Percentiles rank a stretch among this genome's conserved stretches.
Evolutionary conservation across 441 rosid species (phyloP).

Genomic region (Brassica hybrid): DNA sequence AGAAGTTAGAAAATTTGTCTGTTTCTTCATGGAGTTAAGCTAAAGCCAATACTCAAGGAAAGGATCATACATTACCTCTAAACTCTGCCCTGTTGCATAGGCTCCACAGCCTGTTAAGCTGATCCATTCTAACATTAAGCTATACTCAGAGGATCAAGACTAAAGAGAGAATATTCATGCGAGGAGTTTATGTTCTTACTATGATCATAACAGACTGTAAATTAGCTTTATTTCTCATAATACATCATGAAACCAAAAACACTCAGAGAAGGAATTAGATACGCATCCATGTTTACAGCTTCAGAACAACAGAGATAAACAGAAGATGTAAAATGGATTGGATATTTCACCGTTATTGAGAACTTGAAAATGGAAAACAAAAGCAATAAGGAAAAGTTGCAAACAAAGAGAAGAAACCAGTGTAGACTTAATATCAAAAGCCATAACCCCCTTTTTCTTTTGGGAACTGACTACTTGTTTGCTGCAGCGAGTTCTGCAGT

Average conservation of each 20-base stretch:
- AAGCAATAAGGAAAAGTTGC: background rate
- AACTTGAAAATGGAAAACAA: background rate
- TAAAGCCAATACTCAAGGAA: background rate
- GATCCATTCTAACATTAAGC: background rate
- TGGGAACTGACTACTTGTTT: slow-evolving; percentile 36
- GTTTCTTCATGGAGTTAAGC: slow-evolving; percentile 13
- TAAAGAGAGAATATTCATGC: background rate
- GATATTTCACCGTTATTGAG: slow-evolving; percentile 31
- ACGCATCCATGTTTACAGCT: slow-evolving; percentile 42
- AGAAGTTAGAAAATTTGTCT: slow-evolving; percentile 2
- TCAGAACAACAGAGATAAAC: slow-evolving; percentile 16
- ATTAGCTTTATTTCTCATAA: slow-evolving; percentile 30
- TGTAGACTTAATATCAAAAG: background rate
- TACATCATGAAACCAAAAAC: slow-evolving; percentile 64
- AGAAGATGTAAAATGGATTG: slow-evolving; percentile 37
- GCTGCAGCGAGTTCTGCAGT: slow-evolving; percentile 84
- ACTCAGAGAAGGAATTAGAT: slow-evolving; percentile 23
- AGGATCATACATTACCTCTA: slow-evolving; percentile 16
- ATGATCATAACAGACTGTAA: slow-evolving; percentile 2
- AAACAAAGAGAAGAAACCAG: background rate
- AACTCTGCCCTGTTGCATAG: background rate
- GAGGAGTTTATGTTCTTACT: slow-evolving; percentile 21
- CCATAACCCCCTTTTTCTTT: background rate
- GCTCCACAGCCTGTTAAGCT: background rate
- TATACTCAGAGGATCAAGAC: slow-evolving; percentile 3